These are phyloP conservation scores for Verbena officinalis DNA, from an alignment of 257 asterid genomes.

Conservation along the genomic window DNA sequence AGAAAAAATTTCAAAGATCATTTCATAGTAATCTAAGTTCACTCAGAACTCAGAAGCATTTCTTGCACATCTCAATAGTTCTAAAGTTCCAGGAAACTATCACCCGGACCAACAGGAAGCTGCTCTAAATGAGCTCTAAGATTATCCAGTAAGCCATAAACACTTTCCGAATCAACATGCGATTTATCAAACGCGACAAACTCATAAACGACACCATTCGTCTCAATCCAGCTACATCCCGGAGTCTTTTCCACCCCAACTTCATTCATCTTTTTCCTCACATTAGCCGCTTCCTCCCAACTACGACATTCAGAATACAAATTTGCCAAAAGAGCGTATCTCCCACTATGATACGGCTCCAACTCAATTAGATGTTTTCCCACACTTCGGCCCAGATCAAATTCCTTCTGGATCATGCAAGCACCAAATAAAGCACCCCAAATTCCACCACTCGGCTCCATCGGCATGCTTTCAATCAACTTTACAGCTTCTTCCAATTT, in stretches of 20 bases:
- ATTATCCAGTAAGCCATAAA: conserved; percentile 17
- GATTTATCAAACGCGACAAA: conserved; percentile 39
- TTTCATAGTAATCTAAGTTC: background rate
- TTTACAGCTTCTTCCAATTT: conserved; percentile 43
- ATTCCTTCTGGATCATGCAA: conserved; percentile 49
- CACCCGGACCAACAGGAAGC: conserved; percentile 9
- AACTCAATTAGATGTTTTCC: conserved; percentile 44
- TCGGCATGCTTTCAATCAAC: conserved; percentile 45
- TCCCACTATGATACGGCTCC: conserved; percentile 47
- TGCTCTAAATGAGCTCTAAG: conserved; percentile 31
- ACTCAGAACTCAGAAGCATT: background rate
- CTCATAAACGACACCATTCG: conserved; percentile 43
- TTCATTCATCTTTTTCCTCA: conserved; percentile 48
- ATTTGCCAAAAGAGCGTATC: conserved; percentile 50
- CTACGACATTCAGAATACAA: conserved; percentile 37
- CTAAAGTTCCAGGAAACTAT: conserved; percentile 1
- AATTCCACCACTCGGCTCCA: conserved; percentile 42
- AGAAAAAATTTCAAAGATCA: too few species aligned
- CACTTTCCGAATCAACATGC: conserved; percentile 8
- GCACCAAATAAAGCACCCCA: conserved; percentile 64
- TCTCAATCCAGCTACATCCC: conserved; percentile 68
- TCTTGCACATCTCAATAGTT: background rate
- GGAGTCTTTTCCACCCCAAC: conserved; percentile 42
- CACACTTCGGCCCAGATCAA: conserved; percentile 43
- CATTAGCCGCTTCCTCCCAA: conserved; percentile 44